A percentile compares a stretch with the other conserved stretches of the same genome.
Evolutionary conservation across 495 filamentous ascomycete genomes (phyloP).

Genomic region (Penicillium mononematosum): DNA sequence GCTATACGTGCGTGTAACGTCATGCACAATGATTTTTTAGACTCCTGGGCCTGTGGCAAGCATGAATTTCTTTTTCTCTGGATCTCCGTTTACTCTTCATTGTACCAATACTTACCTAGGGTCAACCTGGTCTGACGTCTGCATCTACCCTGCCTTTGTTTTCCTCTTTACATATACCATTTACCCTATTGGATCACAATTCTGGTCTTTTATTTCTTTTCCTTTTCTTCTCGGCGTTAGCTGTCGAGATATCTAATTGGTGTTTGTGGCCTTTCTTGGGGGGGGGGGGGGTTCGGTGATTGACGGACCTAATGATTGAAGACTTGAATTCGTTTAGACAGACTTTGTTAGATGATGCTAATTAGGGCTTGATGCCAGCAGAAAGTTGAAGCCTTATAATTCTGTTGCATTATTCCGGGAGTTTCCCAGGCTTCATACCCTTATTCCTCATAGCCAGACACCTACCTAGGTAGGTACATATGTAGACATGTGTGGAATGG

Average conservation of each 20-base stretch:
- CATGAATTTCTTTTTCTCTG: slow-evolving; percentile 1
- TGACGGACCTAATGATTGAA: not conserved
- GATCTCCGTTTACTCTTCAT: not conserved
- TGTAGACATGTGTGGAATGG: not conserved
- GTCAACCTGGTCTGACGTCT: not conserved
- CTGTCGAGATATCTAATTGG: not conserved
- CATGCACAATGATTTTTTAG: not conserved
- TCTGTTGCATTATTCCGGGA: not conserved
- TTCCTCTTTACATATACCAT: slow-evolving; percentile 10
- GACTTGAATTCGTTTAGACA: not conserved
- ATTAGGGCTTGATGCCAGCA: not conserved
- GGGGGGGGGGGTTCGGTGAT: not conserved
- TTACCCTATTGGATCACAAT: slow-evolving; percentile 1
- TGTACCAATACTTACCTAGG: slow-evolving; percentile 11
- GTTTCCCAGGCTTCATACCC: not conserved
- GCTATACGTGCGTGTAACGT: not conserved
- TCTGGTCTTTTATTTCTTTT: not conserved
- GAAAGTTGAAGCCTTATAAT: not conserved
- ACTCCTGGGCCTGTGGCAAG: not conserved
- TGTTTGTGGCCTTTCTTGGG: not conserved
- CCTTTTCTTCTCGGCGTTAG: not conserved
- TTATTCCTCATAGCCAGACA: not conserved
- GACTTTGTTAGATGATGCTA: not conserved
- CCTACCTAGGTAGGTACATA: not conserved
- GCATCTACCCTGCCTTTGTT: slow-evolving; percentile 5